These are phyloP conservation scores for Sporothrix sp. DNA, from an alignment of 2,329 filamentous ascomycete species.

Conservation along the genomic window DNA sequence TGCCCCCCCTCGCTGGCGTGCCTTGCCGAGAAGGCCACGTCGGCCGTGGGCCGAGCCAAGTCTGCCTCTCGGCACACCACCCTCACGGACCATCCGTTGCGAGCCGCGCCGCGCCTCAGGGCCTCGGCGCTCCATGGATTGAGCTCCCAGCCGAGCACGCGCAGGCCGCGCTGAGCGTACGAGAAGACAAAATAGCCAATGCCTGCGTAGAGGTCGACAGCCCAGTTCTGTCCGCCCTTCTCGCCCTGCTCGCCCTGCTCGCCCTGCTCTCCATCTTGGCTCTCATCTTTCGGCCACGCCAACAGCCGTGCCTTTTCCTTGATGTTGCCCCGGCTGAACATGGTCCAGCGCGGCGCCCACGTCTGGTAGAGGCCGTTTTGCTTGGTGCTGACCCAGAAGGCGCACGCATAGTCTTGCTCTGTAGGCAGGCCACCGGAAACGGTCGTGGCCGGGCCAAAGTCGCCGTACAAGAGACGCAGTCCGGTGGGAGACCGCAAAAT, in stretches of 20 bases:
- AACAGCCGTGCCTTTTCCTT: conserved; percentile 77
- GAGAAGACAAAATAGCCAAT: conserved; percentile 92
- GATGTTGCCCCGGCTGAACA: conserved; percentile 89
- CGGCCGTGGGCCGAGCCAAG: conserved; percentile 28
- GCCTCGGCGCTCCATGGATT: conserved; percentile 85
- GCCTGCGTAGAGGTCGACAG: conserved; percentile 80
- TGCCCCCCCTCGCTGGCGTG: neutral
- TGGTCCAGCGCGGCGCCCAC: conserved; percentile 84
- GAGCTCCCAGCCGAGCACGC: conserved; percentile 79
- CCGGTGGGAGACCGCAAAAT: conserved; percentile 62
- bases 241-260: conserved; percentile 20
- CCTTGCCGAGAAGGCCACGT: conserved; percentile 23
- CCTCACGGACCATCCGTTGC: conserved; percentile 55
- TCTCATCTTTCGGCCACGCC: too few relatives aligned
- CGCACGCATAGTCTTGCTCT: conserved; percentile 47
- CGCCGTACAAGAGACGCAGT: conserved; percentile 59
- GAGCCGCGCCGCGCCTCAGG: conserved; percentile 61
- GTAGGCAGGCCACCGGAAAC: conserved; percentile 22
- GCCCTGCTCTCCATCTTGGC: too few relatives aligned
- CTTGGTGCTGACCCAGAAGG: conserved; percentile 69
- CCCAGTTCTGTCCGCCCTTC: conserved; percentile 28
- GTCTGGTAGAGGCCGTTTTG: conserved; percentile 75
- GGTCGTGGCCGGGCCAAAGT: conserved; percentile 52
- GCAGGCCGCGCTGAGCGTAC: conserved; percentile 62
- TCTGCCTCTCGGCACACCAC: conserved; percentile 38